Conservation (phyloP, 2,329 filamentous ascomycete species). For the Cytospora piceae region DNA sequence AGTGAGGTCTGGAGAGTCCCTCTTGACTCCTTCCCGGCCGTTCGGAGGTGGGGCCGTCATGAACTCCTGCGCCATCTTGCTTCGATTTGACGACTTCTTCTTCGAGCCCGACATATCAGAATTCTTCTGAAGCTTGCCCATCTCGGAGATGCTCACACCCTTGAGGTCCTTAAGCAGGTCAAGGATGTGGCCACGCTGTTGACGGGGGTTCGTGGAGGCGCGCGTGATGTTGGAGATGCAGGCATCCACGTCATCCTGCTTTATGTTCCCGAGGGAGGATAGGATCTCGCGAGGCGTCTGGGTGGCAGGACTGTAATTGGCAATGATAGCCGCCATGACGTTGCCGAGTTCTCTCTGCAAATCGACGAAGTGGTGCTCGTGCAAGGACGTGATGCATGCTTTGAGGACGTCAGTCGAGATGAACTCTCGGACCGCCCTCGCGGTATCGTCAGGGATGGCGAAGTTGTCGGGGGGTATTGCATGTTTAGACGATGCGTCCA, state of each 20-base stretch:
- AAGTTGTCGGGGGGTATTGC: conserved; percentile 40
- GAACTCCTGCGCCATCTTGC: conserved; percentile 68
- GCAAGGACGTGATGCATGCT: conserved; percentile 85
- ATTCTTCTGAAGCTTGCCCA: conserved; percentile 76
- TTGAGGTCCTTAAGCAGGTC: conserved; percentile 85
- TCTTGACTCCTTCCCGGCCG: conserved; percentile 32
- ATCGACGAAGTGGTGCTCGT: conserved; percentile 96
- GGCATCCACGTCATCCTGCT: conserved; percentile 66
- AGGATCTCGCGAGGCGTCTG: conserved; percentile 75
- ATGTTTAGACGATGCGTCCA: conserved; percentile 34
- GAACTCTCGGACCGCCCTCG: conserved; percentile 79
- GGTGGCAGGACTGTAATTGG: conserved; percentile 72
- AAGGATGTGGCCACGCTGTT: conserved; percentile 79
- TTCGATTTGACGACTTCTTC: conserved; percentile 41
- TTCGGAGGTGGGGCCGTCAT: conserved; percentile 56
- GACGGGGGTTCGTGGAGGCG: conserved; percentile 65
- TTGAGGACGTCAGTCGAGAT: conserved; percentile 87
- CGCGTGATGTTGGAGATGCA: conserved; percentile 65
- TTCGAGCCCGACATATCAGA: conserved; percentile 24
- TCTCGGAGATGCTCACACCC: conserved; percentile 89
- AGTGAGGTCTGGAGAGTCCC: conserved; percentile 55
- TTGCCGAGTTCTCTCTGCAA: conserved; percentile 89
- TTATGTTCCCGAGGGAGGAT: conserved; percentile 78
- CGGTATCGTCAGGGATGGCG: conserved; percentile 56
- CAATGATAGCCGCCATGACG: conserved; percentile 83